Base-by-base conservation (phyloP, 768 basidiomycete genomes). In the Mycena floridula region DNA sequence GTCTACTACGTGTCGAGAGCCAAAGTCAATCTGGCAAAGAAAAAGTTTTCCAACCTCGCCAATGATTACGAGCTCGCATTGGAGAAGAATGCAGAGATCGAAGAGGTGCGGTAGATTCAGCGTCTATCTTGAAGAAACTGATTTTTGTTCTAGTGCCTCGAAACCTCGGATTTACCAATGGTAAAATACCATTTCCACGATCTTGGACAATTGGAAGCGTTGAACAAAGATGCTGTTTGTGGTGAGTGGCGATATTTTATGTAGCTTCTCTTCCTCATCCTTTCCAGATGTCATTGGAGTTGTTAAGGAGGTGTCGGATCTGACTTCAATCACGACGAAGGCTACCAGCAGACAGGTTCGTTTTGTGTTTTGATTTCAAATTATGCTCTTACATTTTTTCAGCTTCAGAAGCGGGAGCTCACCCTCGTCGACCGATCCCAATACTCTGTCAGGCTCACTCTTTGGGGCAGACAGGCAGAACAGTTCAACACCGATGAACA, bases 381-480 rank as follows among this genome's bases (percentile, higher is more conserved):
- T n/a, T n/a, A n/a, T n/a, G n/a, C n/a, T n/a, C n/a, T n/a, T n/a
- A 38, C 43, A 28, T 18, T 48, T 35, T 39, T 42, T 15, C 52
- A 95, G 89, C 75, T 93, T 46, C 72, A 76, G 25, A 98, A 98
- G 63, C 84, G 95, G 37, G 95, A 99, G 36, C 66, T 99, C 41
- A 84, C 78, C 1, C 65, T 99, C 25, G 94, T 93, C 11, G 95
- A 99, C 60, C 77, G 76, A 48, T 85, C 90, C 6, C 76, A 76
- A 26, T 89, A 69, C 55, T 78, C 82, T 13, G 82, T 90, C 30
- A 79, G 90, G 25, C 60, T 97, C 51, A 99, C 95, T 3, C 69
- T 98, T 24, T 99, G 95, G 96, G 96, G 95, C 20, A 91, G 87
- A 61, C 87, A 90, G 60, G 95, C 95, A 0, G 91, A 97, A 59